Percentiles rank a stretch among this genome's conserved stretches.
These are phyloP conservation scores for Citrullus colocynthis DNA, from an alignment of 306 rosid species.

Conservation along the genomic window DNA sequence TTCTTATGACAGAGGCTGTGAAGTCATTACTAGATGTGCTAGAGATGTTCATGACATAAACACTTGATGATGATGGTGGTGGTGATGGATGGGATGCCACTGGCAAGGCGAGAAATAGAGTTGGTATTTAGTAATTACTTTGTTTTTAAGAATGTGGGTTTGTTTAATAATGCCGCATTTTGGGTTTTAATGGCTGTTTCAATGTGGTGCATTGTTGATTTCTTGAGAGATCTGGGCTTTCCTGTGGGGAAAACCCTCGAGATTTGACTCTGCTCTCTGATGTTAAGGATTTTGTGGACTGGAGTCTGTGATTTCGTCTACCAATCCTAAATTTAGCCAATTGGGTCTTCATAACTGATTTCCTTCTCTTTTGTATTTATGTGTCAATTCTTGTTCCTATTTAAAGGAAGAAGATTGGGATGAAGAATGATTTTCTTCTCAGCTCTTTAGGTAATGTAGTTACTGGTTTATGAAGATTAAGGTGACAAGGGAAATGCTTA, in stretches of 20 bases:
- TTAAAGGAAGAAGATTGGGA: not conserved
- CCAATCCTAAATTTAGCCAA: not conserved
- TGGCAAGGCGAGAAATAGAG: not conserved
- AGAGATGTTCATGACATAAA: constrained; percentile 39
- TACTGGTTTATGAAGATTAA: not conserved
- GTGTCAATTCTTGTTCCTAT: not conserved
- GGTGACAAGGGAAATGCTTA: not conserved
- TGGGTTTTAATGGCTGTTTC: not conserved
- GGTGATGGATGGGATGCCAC: no score
- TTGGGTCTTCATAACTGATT: not conserved
- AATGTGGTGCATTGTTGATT: not conserved
- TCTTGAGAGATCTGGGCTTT: not conserved
- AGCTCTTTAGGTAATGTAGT: not conserved
- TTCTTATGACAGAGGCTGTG: constrained; percentile 77
- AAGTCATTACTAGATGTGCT: constrained; percentile 71
- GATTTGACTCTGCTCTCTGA: not conserved
- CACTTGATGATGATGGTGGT: constrained; percentile 10
- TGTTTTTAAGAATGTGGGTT: not conserved
- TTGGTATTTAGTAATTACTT: not conserved
- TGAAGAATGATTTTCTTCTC: not conserved
- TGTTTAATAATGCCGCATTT: not conserved
- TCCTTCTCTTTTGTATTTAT: not conserved
- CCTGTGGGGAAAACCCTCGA: not conserved
- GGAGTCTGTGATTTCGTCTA: not conserved
- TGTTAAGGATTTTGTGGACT: not conserved